Conservation (phyloP, 768 basidiomycete genomes). For the Neoboletus brunneissimus region DNA sequence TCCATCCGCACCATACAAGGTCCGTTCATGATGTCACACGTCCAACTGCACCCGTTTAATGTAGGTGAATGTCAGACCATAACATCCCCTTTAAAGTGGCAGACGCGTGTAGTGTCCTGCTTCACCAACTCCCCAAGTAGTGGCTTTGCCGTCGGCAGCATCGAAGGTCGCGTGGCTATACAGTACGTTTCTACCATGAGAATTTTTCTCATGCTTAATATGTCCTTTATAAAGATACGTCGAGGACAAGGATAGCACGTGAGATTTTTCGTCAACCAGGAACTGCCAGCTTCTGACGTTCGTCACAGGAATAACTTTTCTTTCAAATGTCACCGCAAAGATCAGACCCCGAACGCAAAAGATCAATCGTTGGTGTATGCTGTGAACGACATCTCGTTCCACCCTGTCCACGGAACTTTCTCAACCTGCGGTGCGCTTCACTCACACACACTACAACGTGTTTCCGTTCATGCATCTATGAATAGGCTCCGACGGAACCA, state of each 20-base stretch:
- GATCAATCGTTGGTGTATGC: slow-evolving; percentile 72
- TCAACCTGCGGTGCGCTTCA: slow-evolving; percentile 63
- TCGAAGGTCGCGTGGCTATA: slow-evolving; percentile 91
- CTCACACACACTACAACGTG: slow-evolving; percentile 21
- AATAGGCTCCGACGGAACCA: slow-evolving; percentile 76
- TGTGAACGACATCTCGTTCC: slow-evolving; percentile 86
- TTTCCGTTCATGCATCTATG: slow-evolving; percentile 9
- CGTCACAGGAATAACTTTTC: slow-evolving; percentile 70
- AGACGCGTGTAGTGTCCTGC: slow-evolving; percentile 83
- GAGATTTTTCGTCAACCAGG: slow-evolving; percentile 22
- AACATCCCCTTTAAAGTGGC: slow-evolving; percentile 88
- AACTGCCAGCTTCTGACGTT: not conserved
- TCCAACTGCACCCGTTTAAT: not conserved
- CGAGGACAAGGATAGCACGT: slow-evolving; percentile 79
- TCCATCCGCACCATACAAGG: slow-evolving; percentile 78
- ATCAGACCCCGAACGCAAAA: slow-evolving; percentile 52
- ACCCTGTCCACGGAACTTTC: slow-evolving; percentile 82
- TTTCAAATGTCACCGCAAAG: slow-evolving; percentile 79
- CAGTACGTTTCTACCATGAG: slow-evolving; percentile 60
- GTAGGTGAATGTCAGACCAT: slow-evolving; percentile 52
- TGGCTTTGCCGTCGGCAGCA: slow-evolving; percentile 82
- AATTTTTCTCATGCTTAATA: not conserved
- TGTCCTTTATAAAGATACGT: slow-evolving; percentile 56
- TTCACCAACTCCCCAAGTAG: slow-evolving; percentile 65
- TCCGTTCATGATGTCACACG: slow-evolving; percentile 28